Base-by-base conservation (phyloP, 2,329 filamentous ascomycete genomes). In the Balansia obtecta region DNA sequence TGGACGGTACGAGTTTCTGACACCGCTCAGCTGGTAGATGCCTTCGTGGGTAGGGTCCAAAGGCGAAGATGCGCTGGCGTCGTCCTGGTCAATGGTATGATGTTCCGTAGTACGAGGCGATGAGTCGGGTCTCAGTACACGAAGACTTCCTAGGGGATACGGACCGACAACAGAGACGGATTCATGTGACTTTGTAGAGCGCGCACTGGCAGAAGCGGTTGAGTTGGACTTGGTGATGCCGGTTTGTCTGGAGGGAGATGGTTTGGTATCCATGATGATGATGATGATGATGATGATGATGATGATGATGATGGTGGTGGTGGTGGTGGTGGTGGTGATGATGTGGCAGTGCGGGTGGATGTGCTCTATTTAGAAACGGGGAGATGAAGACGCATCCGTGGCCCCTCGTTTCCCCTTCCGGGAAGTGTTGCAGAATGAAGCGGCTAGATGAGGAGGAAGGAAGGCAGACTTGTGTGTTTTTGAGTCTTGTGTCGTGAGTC, bases 71-170 rank as follows among this genome's bases (percentile, higher is more conserved):
- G 53, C 60, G 32, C 61, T 55, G 13, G 61, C 56, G n/a, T 62
- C 55, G 30, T 55, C 55, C 7, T 58, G 56, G 16, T 55, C 53
- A 15, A 22, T 27, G 45, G 27, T 4, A n/a, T 34, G 9, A 20
- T 33, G 27, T 38, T 32, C 20, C 22, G 44, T 45, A 46, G 33
- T 37, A 53, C 50, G 46, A 37, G 50, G 44, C 16, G 53, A 48
- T 13, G 52, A 57, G 16, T 53, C 55, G n/a, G 53, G 57, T 32
- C 64, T 55, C 52, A 69, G 63, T 37, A 75, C 60, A 16, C 65
- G 66, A 20, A 76, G 65, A 12, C 61, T 66, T 6, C 73, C 73
- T 32, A 71, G 56, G 12, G 72, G 71, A 50, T 67, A 58, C 1
- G 61, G 60, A n/a, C 70, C 69, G 20, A 68, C 63, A 30, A 65